Base-by-base conservation (phyloP, 352 stramenopile genomes). In the Elongisporangium senticosum region DNA sequence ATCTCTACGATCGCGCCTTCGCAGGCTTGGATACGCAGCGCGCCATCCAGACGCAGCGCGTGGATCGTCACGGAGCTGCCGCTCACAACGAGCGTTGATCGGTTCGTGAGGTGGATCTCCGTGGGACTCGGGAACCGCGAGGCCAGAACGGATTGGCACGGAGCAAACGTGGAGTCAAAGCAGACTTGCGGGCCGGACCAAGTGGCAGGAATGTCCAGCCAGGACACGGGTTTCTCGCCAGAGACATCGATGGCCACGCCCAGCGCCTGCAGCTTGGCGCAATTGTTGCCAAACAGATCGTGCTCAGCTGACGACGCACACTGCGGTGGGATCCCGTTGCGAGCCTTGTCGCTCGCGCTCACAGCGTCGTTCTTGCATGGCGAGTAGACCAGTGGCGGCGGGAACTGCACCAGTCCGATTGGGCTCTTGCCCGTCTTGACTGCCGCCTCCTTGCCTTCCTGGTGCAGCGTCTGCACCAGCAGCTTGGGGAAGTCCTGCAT, bases 401-500 rank as follows among this genome's bases (percentile, higher is more conserved):
- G 75, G 55, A 89, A 90, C 47, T 77, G 66, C 49, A 90, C 64
- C 20, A 86, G 61, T 3, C 80, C 78, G 11, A 79, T 73, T 0
- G 63, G 53, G 19, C 55, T 59, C 6, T 61, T 58, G 20, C 37
- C 24, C 58, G 56, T 40, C 43, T 17, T 43, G 10, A 17, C 13
- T 17, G 33, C 33, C 17, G 33, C 11, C 11, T 15, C 10, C 14
- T 62, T 60, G 28, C 53, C 54, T 37, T 66, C 22, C 4, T 71
- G 26, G 26, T 66, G 56, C 23, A 57, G 21, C 10, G 58, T 69
- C 23, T 72, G 39, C n/a, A 83, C 55, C 14, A 90, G 49, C 39
- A 89, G 60, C 66, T 87, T 87, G 6, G 81, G 81, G 43, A 80
- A 87, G 56, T 90, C 81, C 54, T 90, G 81, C 79, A 90, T 86